Conservation (phyloP, 192 early-diverging fungal genomes). For the Coemansia sp. region DNA sequence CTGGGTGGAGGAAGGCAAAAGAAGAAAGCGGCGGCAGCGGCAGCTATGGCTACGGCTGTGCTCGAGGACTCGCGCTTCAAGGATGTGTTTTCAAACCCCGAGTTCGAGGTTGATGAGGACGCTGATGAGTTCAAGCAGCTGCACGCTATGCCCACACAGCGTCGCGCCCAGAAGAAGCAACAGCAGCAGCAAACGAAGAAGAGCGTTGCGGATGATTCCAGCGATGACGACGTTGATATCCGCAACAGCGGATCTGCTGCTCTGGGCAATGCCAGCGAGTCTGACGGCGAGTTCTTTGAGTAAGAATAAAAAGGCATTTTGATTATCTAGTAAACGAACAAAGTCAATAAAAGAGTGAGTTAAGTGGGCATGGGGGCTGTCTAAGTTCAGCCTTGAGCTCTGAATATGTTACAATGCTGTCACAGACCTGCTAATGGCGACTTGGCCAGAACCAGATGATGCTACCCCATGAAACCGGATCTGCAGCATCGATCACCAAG, state of each 20-base stretch:
- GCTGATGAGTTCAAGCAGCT: slow-evolving; percentile 74
- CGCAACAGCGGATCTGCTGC: slow-evolving; percentile 10
- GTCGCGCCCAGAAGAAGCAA: slow-evolving; percentile 13
- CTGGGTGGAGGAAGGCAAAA: slow-evolving; percentile 53
- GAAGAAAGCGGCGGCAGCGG: slow-evolving; percentile 46
- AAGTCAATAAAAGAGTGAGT: too few species aligned
- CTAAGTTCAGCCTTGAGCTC: too few species aligned
- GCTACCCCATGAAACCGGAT: too few species aligned
- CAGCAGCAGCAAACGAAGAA: slow-evolving; percentile 1
- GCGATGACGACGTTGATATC: slow-evolving; percentile 38
- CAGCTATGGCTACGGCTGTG: slow-evolving; percentile 57
- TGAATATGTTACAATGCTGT: too few species aligned
- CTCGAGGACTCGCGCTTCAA: slow-evolving; percentile 85
- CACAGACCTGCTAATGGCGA: too few species aligned
- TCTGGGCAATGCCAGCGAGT: slow-evolving; percentile 6
- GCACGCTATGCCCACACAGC: slow-evolving; percentile 25
- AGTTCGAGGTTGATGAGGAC: slow-evolving; percentile 86
- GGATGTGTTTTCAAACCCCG: slow-evolving; percentile 84
- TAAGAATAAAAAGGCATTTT: neutral
- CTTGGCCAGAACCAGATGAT: too few species aligned
- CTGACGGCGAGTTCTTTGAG: slow-evolving; percentile 26
- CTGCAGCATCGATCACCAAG: too few species aligned
- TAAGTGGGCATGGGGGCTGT: too few species aligned
- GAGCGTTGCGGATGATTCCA: slow-evolving; percentile 33
- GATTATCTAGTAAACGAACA: too few species aligned